Percentiles rank a stretch among this genome's conserved stretches.
phyloP scores from a whole-genome alignment of 2,329 filamentous ascomycete species.

The Cladophialophora yegresii region DNA sequence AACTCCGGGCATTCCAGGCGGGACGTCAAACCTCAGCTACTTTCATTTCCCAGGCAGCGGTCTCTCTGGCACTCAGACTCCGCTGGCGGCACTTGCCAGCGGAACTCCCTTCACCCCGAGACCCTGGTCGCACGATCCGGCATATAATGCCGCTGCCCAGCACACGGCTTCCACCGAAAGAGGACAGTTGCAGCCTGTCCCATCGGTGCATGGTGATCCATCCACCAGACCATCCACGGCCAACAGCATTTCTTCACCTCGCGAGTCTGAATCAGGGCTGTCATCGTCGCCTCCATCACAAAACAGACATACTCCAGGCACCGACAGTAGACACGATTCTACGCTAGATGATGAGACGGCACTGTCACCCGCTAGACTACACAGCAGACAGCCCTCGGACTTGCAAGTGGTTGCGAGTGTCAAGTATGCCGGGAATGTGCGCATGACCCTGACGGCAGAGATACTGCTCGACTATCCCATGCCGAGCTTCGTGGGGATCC shows the following conservation, averaged over 20 bases:
- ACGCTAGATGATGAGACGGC: constrained; percentile 31
- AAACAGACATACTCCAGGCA: constrained; percentile 6
- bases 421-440: constrained; percentile 82
- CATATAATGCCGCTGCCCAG: neutral
- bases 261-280: constrained; percentile 29
- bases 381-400: constrained; percentile 79
- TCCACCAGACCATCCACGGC: constrained; percentile 50
- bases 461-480: constrained; percentile 97
- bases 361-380: constrained; percentile 56
- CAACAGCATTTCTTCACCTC: constrained; percentile 34
- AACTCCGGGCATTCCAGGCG: constrained; percentile 52
- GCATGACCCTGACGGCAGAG: constrained; percentile 86
- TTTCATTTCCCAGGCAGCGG: constrained; percentile 53
- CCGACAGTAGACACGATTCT: constrained; percentile 22
- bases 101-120: constrained; percentile 45
- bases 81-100: constrained; percentile 50
- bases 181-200: constrained; percentile 13
- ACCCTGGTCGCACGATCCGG: constrained; percentile 30
- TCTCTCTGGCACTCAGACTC: constrained; percentile 52
- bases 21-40: constrained; percentile 53
- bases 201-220: constrained; percentile 42
- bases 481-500: constrained; percentile 95
- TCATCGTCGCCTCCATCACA: constrained; percentile 29
- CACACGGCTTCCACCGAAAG: neutral
- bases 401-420: constrained; percentile 91